Percentiles rank a stretch among this genome's conserved stretches.
phyloP scores from a whole-genome alignment of 345 rosid species.

The Camelina sativa region DNA sequence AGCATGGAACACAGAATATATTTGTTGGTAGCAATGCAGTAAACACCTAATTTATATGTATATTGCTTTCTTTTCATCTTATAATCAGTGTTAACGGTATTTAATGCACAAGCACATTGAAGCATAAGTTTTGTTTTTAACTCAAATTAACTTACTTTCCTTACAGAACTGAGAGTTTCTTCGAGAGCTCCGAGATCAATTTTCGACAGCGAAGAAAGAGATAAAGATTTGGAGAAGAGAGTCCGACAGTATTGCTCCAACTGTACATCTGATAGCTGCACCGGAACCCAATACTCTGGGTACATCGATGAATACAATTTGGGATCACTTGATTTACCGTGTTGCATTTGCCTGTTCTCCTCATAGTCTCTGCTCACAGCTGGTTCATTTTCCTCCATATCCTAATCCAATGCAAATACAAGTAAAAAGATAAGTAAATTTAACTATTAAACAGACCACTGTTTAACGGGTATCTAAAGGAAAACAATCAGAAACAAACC shows the following conservation, averaged over 20 bases:
- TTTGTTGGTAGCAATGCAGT: conserved; percentile 22
- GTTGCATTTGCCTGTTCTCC: conserved; percentile 42
- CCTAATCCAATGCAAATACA: conserved; percentile 58
- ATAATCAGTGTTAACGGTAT: conserved; percentile 6
- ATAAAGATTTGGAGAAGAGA: conserved; percentile 57
- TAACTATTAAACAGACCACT: not conserved
- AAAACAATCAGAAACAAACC: conserved; percentile 47
- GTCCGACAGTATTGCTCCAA: conserved; percentile 89
- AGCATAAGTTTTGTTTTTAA: conserved; percentile 2
- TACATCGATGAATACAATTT: conserved; percentile 55
- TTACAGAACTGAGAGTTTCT: conserved; percentile 58
- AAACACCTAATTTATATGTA: conserved; percentile 13
- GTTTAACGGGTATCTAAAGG: conserved; percentile 8
- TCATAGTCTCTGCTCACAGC: conserved; percentile 38
- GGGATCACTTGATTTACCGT: conserved; percentile 44
- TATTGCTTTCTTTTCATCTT: not conserved
- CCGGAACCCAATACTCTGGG: conserved; percentile 93
- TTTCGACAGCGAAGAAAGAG: conserved; percentile 64
- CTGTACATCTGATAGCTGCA: conserved; percentile 75
- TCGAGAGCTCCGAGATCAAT: conserved; percentile 63
- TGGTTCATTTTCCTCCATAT: conserved; percentile 58
- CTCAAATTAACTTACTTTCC: conserved; percentile 61
- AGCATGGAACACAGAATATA: conserved; percentile 21
- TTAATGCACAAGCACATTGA: conserved; percentile 15
- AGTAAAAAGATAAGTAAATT: conserved; percentile 18